These are phyloP conservation scores for Cladorrhinum sp. DNA, from an alignment of 2,329 filamentous ascomycete species.

Conservation along the genomic window DNA sequence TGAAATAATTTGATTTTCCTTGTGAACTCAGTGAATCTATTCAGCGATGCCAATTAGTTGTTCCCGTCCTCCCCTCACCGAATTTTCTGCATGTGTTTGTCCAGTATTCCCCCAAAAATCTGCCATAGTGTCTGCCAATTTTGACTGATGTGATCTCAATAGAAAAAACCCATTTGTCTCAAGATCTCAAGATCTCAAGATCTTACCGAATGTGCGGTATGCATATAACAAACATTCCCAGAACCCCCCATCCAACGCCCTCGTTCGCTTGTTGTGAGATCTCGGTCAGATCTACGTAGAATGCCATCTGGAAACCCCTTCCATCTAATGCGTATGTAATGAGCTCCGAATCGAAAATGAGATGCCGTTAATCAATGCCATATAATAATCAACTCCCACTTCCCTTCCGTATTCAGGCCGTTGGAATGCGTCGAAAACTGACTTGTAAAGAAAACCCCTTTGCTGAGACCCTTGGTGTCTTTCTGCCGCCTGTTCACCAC, in stretches of 20 bases:
- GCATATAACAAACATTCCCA: not conserved
- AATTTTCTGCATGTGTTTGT: not conserved
- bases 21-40: not conserved
- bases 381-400: not conserved
- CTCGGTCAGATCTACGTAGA: not conserved
- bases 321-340: not conserved
- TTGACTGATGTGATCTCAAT: not conserved
- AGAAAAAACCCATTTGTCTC: not conserved
- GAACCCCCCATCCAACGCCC: not conserved
- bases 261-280: not conserved
- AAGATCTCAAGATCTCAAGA: too few relatives aligned
- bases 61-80: not conserved
- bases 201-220: not conserved
- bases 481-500: not conserved
- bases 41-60: not conserved
- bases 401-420: not conserved
- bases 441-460: not conserved
- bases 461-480: not conserved
- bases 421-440: not conserved
- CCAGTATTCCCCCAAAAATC: not conserved
- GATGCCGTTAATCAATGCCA: not conserved
- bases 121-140: not conserved
- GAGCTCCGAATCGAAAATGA: not conserved
- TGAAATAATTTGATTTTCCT: not conserved
- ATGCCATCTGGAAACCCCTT: not conserved